Percentiles rank a stretch among this genome's conserved stretches.
phyloP scores from a whole-genome alignment of 768 basidiomycete genomes.

The Cystobasidium onofrii region DNA sequence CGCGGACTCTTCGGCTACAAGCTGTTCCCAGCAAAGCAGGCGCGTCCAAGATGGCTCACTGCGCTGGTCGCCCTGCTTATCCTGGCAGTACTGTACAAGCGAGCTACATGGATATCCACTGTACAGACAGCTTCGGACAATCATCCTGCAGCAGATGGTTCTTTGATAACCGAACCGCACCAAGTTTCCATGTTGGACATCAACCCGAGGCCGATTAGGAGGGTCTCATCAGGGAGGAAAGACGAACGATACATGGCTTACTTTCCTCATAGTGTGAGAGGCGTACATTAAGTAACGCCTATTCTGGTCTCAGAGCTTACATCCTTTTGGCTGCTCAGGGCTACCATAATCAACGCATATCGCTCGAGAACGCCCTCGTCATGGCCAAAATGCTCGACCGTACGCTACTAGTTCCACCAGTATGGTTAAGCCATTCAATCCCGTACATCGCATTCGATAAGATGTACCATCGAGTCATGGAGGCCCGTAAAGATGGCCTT shows the following conservation, averaged over 20 bases:
- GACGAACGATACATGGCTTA: constrained; percentile 58
- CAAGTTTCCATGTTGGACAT: background rate
- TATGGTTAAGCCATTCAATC: constrained; percentile 60
- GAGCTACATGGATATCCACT: background rate
- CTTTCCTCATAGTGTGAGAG: constrained; percentile 54
- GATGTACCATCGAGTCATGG: constrained; percentile 50
- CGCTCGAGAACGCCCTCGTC: constrained; percentile 74
- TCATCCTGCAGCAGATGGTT: background rate
- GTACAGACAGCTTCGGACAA: background rate
- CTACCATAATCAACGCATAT: constrained; percentile 77
- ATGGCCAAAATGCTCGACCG: constrained; percentile 63
- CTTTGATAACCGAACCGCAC: background rate
- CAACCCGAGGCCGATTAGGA: background rate
- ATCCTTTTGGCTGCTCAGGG: constrained; percentile 45
- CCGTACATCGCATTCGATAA: constrained; percentile 56
- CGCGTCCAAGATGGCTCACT: background rate
- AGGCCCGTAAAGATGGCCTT: constrained; percentile 48
- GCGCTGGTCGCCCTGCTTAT: background rate
- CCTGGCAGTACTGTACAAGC: background rate
- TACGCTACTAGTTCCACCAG: constrained; percentile 69
- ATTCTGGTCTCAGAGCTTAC: background rate
- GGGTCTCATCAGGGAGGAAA: constrained; percentile 32
- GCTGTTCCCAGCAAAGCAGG: background rate
- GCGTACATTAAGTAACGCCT: background rate
- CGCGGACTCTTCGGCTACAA: background rate